These are phyloP conservation scores for Kwoniella newhampshirensis DNA, from an alignment of 768 basidiomycete species.

Conservation along the genomic window DNA sequence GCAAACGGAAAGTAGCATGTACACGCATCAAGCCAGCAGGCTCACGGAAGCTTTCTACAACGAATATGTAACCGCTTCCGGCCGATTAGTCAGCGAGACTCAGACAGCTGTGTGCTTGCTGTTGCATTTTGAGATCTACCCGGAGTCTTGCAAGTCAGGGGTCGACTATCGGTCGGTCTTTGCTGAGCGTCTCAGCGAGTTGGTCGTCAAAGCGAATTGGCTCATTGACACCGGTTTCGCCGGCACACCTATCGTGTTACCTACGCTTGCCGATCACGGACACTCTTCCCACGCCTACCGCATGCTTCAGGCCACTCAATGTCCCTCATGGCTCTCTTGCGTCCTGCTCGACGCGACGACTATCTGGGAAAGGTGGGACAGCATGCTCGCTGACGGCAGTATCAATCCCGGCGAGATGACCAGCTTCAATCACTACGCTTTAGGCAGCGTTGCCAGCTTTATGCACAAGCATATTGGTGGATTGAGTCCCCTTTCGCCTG, in stretches of 20 bases:
- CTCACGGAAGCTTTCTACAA: slow-evolving; percentile 24
- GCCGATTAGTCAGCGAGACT: slow-evolving; percentile 37
- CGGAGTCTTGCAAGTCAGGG: background rate
- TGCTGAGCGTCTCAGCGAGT: too few species aligned
- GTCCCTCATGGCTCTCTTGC: slow-evolving; percentile 38
- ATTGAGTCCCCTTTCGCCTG: slow-evolving; percentile 21
- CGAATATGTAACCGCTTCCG: slow-evolving; percentile 39
- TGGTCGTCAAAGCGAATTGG: too few species aligned
- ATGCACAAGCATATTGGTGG: slow-evolving; percentile 39
- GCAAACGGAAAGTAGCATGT: too few species aligned
- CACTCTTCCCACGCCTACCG: slow-evolving; percentile 42
- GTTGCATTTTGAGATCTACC: slow-evolving; percentile 33
- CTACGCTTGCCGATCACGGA: slow-evolving; percentile 29
- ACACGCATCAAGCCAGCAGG: too few species aligned
- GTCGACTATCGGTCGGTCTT: slow-evolving; percentile 7
- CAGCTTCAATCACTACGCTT: slow-evolving; percentile 48
- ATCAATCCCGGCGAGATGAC: slow-evolving; percentile 51
- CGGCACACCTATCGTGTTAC: slow-evolving; percentile 47
- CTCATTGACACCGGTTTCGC: slow-evolving; percentile 46
- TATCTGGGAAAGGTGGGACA: slow-evolving; percentile 49
- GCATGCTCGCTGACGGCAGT: slow-evolving; percentile 41
- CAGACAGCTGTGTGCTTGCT: slow-evolving; percentile 32
- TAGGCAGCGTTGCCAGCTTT: slow-evolving; percentile 39
- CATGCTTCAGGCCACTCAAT: slow-evolving; percentile 40
- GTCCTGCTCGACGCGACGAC: slow-evolving; percentile 33